A percentile compares a stretch with the other conserved stretches of the same genome.
Conservation (phyloP, 192 early-diverging fungal genomes). For the Coemansia sp. region DNA sequence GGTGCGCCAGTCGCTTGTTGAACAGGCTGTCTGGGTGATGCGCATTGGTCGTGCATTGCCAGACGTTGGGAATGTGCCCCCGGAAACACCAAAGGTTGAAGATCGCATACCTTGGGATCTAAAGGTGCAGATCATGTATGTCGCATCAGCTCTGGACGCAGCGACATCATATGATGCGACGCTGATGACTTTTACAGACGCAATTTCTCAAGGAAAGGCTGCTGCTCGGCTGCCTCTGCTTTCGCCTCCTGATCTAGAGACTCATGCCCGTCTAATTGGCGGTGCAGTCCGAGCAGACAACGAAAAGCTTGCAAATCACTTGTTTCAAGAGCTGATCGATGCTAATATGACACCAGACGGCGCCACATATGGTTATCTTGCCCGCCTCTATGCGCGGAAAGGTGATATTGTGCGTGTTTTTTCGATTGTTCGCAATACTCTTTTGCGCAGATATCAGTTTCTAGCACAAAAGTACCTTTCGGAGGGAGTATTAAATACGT, state of each 20-base stretch:
- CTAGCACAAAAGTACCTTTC: slow-evolving; percentile 12
- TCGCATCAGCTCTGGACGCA: slow-evolving; percentile 44
- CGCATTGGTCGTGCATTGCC: slow-evolving; percentile 52
- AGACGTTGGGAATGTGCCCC: slow-evolving; percentile 28
- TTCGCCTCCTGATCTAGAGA: slow-evolving; percentile 33
- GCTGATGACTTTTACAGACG: slow-evolving; percentile 23
- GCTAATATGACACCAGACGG: slow-evolving; percentile 35
- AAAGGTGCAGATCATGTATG: slow-evolving; percentile 44
- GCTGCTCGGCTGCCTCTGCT: slow-evolving; percentile 41
- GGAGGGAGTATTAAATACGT: slow-evolving; percentile 2
- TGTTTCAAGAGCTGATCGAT: slow-evolving; percentile 48
- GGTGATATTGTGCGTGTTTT: slow-evolving; percentile 38
- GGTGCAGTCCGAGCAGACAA: slow-evolving; percentile 40
- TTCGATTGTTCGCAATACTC: slow-evolving; percentile 34
- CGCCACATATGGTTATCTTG: slow-evolving; percentile 41
- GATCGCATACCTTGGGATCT: slow-evolving; percentile 51
- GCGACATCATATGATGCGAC: slow-evolving; percentile 32
- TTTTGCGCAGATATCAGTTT: slow-evolving; percentile 22
- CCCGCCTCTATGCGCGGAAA: slow-evolving; percentile 38
- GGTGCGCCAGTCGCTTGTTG: slow-evolving; percentile 40
- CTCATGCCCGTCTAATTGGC: slow-evolving; percentile 44
- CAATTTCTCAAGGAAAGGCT: slow-evolving; percentile 31
- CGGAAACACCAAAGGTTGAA: slow-evolving; percentile 18
- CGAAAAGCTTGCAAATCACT: slow-evolving; percentile 33
- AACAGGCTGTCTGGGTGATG: slow-evolving; percentile 55